Evolutionary conservation across 2,329 filamentous ascomycete species (phyloP).

Genomic region (Penicillium hesseltinei): DNA sequence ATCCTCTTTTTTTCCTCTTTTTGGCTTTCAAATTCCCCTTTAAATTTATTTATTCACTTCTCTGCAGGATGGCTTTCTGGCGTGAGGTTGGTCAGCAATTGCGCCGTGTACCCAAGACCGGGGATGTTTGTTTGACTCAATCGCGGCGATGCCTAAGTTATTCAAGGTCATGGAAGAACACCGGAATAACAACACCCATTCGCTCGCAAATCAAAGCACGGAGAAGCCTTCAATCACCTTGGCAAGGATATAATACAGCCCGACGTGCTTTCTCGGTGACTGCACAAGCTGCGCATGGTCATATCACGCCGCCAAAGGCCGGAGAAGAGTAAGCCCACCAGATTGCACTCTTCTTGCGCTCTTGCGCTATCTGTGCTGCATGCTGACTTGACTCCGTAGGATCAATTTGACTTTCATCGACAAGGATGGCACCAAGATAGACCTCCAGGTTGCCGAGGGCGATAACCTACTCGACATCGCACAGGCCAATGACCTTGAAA

Average conservation of each 20-base stretch:
- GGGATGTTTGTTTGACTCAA: conserved; percentile 45
- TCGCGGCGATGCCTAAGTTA: conserved; percentile 31
- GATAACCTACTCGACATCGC: conserved; percentile 96
- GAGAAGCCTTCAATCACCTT: conserved; percentile 14
- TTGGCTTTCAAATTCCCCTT: conserved; percentile 6
- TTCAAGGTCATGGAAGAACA: conserved; percentile 21
- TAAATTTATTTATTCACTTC: conserved; percentile 3
- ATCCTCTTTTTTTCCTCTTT: conserved; percentile 19
- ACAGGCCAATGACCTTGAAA: conserved; percentile 90
- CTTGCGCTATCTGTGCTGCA: neutral
- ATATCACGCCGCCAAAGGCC: conserved; percentile 77
- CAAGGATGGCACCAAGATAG: conserved; percentile 75
- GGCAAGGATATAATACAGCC: conserved; percentile 27
- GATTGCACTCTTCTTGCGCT: neutral
- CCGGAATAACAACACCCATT: conserved; percentile 15
- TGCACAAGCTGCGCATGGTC: conserved; percentile 64
- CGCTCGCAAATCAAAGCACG: conserved; percentile 11
- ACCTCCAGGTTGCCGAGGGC: conserved; percentile 76
- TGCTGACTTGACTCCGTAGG: conserved; percentile 46
- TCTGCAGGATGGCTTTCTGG: conserved; percentile 33
- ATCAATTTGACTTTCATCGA: conserved; percentile 90
- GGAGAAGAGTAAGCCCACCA: conserved; percentile 75
- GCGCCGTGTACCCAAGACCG: conserved; percentile 53
- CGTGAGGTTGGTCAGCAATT: conserved; percentile 34
- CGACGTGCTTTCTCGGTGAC: conserved; percentile 65